Percentiles rank a stretch among this genome's conserved stretches.
Evolutionary conservation across 2,329 filamentous ascomycete genomes (phyloP).

Genomic region (Fusarium subglutinans): DNA sequence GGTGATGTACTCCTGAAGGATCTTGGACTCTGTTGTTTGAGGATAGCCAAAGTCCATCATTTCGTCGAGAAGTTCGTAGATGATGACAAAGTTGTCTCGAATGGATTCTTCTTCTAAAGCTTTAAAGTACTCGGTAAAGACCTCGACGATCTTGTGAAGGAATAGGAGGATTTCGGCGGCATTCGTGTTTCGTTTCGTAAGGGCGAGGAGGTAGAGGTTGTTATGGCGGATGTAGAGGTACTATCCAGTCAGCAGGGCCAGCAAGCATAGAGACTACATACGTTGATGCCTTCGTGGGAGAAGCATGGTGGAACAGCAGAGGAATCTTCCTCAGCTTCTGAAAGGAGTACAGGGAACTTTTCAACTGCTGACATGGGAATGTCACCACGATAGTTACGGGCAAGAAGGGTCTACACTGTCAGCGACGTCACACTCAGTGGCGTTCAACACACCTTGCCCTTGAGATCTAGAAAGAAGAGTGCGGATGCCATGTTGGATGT

Average conservation of each 20-base stretch:
- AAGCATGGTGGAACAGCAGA: slow-evolving; percentile 98
- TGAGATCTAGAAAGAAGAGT: slow-evolving; percentile 97
- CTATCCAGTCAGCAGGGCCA: slow-evolving; percentile 54
- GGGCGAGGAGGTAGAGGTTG: slow-evolving; percentile 96
- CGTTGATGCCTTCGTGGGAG: slow-evolving; percentile 98
- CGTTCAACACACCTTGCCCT: slow-evolving; percentile 83
- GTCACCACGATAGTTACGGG: slow-evolving; percentile 97
- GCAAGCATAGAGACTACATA: slow-evolving; percentile 56
- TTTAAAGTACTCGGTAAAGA: slow-evolving; percentile 99
- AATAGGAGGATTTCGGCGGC: slow-evolving; percentile 98
- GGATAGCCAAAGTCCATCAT: slow-evolving; percentile 99
- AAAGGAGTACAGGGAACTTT: slow-evolving; percentile 94
- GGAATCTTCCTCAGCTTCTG: slow-evolving; percentile 98
- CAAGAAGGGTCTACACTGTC: slow-evolving; percentile 84
- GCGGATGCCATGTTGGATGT: slow-evolving; percentile 80
- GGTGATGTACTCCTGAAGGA: slow-evolving; percentile 98
- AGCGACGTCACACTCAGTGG: background rate
- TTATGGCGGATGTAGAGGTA: slow-evolving; percentile 99
- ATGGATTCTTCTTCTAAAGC: slow-evolving; percentile 98
- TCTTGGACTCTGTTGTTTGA: slow-evolving; percentile 98
- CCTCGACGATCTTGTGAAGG: slow-evolving; percentile 96
- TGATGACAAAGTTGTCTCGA: slow-evolving; percentile 98
- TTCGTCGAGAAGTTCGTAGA: slow-evolving; percentile 97
- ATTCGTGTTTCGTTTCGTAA: slow-evolving; percentile 99
- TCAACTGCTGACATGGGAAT: slow-evolving; percentile 99